These are phyloP conservation scores for Lactifluus echinatus DNA, from an alignment of 768 basidiomycete species.

Conservation along the genomic window DNA sequence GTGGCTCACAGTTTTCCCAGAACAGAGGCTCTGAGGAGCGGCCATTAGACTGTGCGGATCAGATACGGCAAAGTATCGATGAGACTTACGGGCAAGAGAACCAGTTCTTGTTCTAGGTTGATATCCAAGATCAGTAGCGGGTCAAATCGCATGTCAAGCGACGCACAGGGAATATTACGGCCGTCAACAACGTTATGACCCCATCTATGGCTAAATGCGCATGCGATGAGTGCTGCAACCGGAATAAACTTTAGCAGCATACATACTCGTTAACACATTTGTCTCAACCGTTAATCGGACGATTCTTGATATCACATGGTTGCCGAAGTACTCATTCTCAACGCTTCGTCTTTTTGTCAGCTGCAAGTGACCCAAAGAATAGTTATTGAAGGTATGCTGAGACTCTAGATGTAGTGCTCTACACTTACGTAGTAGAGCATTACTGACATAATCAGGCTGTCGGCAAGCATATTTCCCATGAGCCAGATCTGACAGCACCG, in stretches of 20 bases:
- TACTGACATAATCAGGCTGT: too few species aligned
- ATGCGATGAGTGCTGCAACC: background rate
- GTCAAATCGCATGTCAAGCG: background rate
- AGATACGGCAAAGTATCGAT: too few species aligned
- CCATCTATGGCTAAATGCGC: background rate
- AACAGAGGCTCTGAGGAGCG: too few species aligned
- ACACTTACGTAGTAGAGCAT: too few species aligned
- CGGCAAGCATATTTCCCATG: too few species aligned
- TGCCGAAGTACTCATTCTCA: background rate
- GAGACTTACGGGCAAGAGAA: too few species aligned
- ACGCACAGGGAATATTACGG: too few species aligned
- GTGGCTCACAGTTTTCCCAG: background rate
- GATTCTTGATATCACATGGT: too few species aligned
- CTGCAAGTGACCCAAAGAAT: too few species aligned
- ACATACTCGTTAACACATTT: slow-evolving; percentile 19
- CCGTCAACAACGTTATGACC: background rate
- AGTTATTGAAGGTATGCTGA: too few species aligned
- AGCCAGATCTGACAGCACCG: too few species aligned
- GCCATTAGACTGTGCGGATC: background rate
- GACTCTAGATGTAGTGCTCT: too few species aligned
- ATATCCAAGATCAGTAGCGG: background rate
- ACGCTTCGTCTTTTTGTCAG: background rate
- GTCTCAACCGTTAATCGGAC: slow-evolving; percentile 24
- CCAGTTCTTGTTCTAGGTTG: slow-evolving; percentile 4
- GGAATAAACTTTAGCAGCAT: background rate